Evolutionary conservation across 2,329 filamentous ascomycete species (phyloP), one percentile per base, ranked within the genome.

Genomic region (Dactylellina leptospora): DNA sequence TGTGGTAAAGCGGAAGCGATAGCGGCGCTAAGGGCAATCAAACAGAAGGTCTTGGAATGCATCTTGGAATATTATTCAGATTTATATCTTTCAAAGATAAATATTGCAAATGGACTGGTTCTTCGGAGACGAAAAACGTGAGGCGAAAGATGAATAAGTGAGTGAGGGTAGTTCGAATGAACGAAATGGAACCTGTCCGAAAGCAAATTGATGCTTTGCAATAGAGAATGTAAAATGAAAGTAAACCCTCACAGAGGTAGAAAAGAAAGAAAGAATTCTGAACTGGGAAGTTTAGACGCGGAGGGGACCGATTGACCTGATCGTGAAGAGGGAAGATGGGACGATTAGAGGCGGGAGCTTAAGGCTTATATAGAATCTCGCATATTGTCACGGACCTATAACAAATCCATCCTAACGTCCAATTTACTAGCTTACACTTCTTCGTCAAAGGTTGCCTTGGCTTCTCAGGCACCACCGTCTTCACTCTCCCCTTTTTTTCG

Each of bases 301-400:
- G 25, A 51, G 58, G n/a, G 48, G 66, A 71, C 58, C 66, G 66
- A 71, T 71, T 58, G 51, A 70, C 66, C 66, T 71, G 66, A 71
- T 71, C 66, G 66, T 71, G 66, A 44, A 42, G 66, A 63, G 42
- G 40, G 51, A 71, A 63, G 40, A 58, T 50, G 28, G 25, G 38
- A 59, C 13, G 36, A 53, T 54, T 42, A 36, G 30, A 54, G 53
- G 50, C 25, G 66, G 58, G 60, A 54, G 18, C 2, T 22, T 51
- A 38, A 45, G 16, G 33, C 38, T 71, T 71, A 58, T 71, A 71
- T 71, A 71, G 23, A 47, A 9, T 23, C 5, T 16, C 13, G 23
- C 33, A 56, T 44, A 18, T 33, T 18, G 16, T 28, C n/a, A 61
- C 30, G 20, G n/a, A 9, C 20, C 36, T 51, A 58, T 44, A 42